A percentile compares a stretch with the other conserved stretches of the same genome.
Conservation (phyloP, 345 rosid genomes). For the Punica granatum region DNA sequence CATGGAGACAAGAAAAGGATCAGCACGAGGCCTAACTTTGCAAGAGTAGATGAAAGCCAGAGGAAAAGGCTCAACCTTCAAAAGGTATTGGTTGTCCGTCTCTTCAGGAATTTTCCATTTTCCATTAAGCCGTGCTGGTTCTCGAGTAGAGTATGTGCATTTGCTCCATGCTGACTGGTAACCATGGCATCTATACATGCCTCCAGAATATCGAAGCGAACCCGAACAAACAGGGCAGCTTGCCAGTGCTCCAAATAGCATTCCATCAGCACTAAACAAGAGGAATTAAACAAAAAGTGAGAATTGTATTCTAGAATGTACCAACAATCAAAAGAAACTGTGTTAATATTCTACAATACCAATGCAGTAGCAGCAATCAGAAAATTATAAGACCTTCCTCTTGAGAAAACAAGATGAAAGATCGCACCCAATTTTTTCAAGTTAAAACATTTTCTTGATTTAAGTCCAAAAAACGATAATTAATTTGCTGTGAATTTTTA, state of each 20-base stretch:
- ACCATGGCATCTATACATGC: conserved; percentile 65
- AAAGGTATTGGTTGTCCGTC: conserved; percentile 55
- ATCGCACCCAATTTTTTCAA: background rate
- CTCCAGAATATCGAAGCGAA: conserved; percentile 67
- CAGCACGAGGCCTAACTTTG: background rate
- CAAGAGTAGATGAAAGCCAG: no score
- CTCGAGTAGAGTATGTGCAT: conserved; percentile 65
- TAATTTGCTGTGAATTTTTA: no score
- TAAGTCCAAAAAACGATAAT: no score
- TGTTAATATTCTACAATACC: background rate
- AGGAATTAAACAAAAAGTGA: background rate
- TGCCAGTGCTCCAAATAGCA: conserved; percentile 87
- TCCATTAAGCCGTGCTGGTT: conserved; percentile 62
- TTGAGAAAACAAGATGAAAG: no score
- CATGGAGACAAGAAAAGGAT: conserved; percentile 4
- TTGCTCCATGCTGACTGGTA: conserved; percentile 86
- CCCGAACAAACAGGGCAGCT: conserved; percentile 69
- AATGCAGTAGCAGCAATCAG: background rate
- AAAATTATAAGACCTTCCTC: background rate
- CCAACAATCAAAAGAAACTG: background rate
- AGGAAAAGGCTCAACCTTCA: conserved; percentile 29
- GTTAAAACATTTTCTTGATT: background rate
- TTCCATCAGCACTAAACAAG: conserved; percentile 77
- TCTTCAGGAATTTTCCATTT: conserved; percentile 86
- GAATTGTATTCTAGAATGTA: background rate